These are phyloP conservation scores for Tardiomyces depauwii DNA, from an alignment of 1,139 yeast species.

Conservation along the genomic window DNA sequence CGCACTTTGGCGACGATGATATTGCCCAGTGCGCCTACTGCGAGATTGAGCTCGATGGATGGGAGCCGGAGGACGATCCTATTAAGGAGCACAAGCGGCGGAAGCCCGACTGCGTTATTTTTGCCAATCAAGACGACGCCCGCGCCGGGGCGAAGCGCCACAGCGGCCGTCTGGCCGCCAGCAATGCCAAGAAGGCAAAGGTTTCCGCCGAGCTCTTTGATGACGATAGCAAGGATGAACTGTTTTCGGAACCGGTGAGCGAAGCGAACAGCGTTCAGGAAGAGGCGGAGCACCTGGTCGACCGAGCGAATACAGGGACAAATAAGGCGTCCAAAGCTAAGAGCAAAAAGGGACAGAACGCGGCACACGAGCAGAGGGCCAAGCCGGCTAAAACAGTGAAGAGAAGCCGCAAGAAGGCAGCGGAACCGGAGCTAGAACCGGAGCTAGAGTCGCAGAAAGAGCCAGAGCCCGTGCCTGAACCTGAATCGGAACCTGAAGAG, in stretches of 20 bases:
- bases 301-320: background rate
- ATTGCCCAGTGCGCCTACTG: conserved; percentile 65
- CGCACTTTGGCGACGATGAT: conserved; percentile 50
- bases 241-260: background rate
- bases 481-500: too few relatives aligned
- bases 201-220: background rate
- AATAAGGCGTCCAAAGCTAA: too few relatives aligned
- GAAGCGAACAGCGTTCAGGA: background rate
- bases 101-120: conserved; percentile 41
- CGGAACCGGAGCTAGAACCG: too few relatives aligned
- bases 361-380: too few relatives aligned
- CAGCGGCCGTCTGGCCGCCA: background rate
- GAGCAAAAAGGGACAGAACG: too few relatives aligned
- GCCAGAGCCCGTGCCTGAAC: too few relatives aligned
- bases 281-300: background rate
- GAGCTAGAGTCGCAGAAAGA: too few relatives aligned
- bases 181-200: background rate
- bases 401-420: too few relatives aligned
- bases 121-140: conserved; percentile 11
- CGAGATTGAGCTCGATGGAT: conserved; percentile 30
- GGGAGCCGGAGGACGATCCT: conserved; percentile 29
- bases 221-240: background rate
- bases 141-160: conserved; percentile 1
- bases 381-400: too few relatives aligned
- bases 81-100: conserved; percentile 27